phyloP scores from a whole-genome alignment of 148 eudicot genomes.

The Chenopodium quinoa region DNA sequence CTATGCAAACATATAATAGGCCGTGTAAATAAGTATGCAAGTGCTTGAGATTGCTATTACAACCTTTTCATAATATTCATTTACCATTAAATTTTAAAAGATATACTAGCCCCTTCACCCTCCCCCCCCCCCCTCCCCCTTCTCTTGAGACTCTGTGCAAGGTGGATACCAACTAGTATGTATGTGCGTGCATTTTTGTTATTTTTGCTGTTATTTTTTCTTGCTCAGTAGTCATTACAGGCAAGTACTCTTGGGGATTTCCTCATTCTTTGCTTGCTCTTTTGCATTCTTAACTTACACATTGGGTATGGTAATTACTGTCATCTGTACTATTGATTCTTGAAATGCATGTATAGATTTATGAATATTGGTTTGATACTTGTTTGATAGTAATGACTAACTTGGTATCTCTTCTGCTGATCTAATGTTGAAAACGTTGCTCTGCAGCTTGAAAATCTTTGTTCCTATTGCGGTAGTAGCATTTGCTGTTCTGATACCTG shows the following conservation, averaged over 20 bases:
- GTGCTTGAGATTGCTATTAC: too few species aligned
- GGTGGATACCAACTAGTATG: too few species aligned
- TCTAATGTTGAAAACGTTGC: constrained; percentile 7
- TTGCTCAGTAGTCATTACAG: neutral
- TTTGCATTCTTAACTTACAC: neutral
- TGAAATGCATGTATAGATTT: neutral
- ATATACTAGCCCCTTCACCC: too few species aligned
- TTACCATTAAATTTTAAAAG: too few species aligned
- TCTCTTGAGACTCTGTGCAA: too few species aligned
- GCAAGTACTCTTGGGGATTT: neutral
- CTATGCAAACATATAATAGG: too few species aligned
- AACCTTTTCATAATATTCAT: too few species aligned
- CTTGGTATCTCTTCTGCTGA: neutral
- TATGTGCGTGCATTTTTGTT: neutral
- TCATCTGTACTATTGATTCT: neutral
- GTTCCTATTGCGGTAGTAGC: constrained; percentile 81
- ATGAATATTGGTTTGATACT: neutral
- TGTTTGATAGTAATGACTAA: neutral
- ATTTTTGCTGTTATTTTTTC: neutral
- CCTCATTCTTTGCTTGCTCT: neutral
- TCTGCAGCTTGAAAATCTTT: constrained; percentile 92
- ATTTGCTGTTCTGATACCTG: constrained; percentile 80
- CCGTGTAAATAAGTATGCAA: too few species aligned
- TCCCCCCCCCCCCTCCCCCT: too few species aligned
- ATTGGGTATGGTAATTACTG: neutral